These are phyloP conservation scores for Phytopythium cucurbitacearum DNA, from an alignment of 352 stramenopile species.

Conservation along the genomic window DNA sequence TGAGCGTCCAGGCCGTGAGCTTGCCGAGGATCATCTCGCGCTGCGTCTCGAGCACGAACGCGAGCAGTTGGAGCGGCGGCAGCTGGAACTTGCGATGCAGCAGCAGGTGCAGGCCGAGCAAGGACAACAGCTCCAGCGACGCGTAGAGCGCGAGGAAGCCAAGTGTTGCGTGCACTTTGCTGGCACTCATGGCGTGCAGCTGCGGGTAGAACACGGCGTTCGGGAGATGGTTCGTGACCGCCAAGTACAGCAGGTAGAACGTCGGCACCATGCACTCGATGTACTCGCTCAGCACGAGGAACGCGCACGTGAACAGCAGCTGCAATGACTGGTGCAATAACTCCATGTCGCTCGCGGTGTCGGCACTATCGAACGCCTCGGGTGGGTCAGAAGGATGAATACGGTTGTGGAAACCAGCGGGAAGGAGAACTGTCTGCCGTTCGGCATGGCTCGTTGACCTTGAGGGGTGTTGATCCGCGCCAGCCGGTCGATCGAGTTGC, in stretches of 20 bases:
- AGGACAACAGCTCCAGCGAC: slow-evolving; percentile 23
- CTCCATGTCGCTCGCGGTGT: neutral
- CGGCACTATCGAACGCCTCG: too few relatives aligned
- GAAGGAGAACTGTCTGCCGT: too few relatives aligned
- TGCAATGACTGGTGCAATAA: slow-evolving; percentile 13
- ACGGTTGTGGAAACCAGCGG: too few relatives aligned
- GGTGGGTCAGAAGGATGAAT: too few relatives aligned
- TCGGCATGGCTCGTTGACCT: neutral
- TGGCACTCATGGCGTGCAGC: neutral
- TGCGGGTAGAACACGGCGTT: slow-evolving; percentile 21
- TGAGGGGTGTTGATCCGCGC: neutral
- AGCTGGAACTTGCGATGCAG: slow-evolving; percentile 23
- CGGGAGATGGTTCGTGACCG: slow-evolving; percentile 10
- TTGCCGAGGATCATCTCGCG: slow-evolving; percentile 5
- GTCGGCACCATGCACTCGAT: slow-evolving; percentile 29
- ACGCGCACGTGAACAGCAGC: slow-evolving; percentile 30
- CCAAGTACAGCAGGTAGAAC: slow-evolving; percentile 19
- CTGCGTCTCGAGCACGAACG: slow-evolving; percentile 33
- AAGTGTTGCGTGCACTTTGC: neutral
- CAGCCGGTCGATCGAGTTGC: neutral
- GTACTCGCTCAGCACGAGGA: slow-evolving; percentile 27
- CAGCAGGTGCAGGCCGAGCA: slow-evolving; percentile 16
- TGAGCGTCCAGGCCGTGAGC: slow-evolving; percentile 1
- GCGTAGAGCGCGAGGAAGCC: slow-evolving; percentile 15
- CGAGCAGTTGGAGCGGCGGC: slow-evolving; percentile 18